Evolutionary conservation across 805 yeast genomes (phyloP).

Genomic region (Saccharomycopsis olivae): DNA sequence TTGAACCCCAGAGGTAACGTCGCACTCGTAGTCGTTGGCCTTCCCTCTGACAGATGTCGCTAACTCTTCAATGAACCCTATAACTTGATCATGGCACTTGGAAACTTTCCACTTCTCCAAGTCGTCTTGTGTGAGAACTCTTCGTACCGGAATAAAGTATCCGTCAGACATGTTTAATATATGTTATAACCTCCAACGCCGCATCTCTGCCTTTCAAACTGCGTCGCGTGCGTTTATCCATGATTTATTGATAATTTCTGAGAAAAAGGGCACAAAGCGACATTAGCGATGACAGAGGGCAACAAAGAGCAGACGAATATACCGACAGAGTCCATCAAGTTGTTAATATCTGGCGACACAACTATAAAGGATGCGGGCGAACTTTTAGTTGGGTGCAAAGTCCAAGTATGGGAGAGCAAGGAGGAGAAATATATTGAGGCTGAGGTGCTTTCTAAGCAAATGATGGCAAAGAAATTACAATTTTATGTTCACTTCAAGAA

Average conservation of each 20-base stretch:
- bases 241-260: too few species aligned
- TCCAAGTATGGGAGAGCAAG: slow-evolving; percentile 53
- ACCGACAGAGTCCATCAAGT: too few species aligned
- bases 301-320: too few species aligned
- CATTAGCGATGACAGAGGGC: too few species aligned
- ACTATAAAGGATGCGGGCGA: slow-evolving; percentile 31
- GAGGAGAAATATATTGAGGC: slow-evolving; percentile 76
- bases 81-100: slow-evolving; percentile 36
- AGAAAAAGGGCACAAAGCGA: too few species aligned
- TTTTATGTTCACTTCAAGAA: slow-evolving; percentile 93
- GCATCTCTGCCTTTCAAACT: too few species aligned
- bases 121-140: slow-evolving; percentile 51
- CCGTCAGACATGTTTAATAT: too few species aligned
- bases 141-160: slow-evolving; percentile 26
- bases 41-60: slow-evolving; percentile 57
- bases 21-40: slow-evolving; percentile 36
- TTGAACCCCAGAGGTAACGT: slow-evolving; percentile 26
- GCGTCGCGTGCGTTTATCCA: too few species aligned
- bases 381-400: slow-evolving; percentile 67
- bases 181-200: too few species aligned
- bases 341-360: too few species aligned
- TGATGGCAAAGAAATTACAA: slow-evolving; percentile 64
- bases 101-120: slow-evolving; percentile 49
- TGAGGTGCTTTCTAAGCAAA: slow-evolving; percentile 70
- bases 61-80: slow-evolving; percentile 44